Conservation (phyloP, 2,329 filamentous ascomycete genomes). For the Penicillium hesseltinei region DNA sequence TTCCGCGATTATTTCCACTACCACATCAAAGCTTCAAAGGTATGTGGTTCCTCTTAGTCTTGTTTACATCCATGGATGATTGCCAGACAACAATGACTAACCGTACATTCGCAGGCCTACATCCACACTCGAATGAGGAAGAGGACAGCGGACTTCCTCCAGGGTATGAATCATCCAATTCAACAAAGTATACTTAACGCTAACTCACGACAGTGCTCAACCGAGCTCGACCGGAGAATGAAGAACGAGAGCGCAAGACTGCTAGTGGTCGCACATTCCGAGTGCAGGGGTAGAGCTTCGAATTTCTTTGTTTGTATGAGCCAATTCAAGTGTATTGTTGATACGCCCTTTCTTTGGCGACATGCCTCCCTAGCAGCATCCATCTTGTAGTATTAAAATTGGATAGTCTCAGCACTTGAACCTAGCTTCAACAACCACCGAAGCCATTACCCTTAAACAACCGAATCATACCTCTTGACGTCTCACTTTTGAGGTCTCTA, state of each 20-base stretch:
- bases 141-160: slow-evolving; percentile 95
- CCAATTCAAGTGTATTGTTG: slow-evolving; percentile 18
- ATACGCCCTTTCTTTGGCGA: not conserved
- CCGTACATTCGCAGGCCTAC: slow-evolving; percentile 64
- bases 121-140: slow-evolving; percentile 98
- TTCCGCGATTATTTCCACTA: slow-evolving; percentile 99
- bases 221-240: slow-evolving; percentile 87
- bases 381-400: not conserved
- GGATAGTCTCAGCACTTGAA: no score
- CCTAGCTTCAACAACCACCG: no score
- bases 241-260: slow-evolving; percentile 97
- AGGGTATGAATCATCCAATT: slow-evolving; percentile 60
- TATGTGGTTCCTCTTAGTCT: slow-evolving; percentile 29
- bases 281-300: slow-evolving; percentile 51
- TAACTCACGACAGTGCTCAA: slow-evolving; percentile 71
- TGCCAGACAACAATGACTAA: slow-evolving; percentile 2
- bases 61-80: not conserved
- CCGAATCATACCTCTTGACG: no score
- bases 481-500: no score
- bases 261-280: slow-evolving; percentile 92
- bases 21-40: slow-evolving; percentile 98
- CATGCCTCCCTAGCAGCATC: not conserved
- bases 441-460: no score
- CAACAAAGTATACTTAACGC: slow-evolving; percentile 10
- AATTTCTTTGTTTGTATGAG: slow-evolving; percentile 16